A percentile compares a stretch with the other conserved stretches of the same genome.
Conservation (phyloP, 495 filamentous ascomycete genomes). For the Hypoxylon lenormandii region DNA sequence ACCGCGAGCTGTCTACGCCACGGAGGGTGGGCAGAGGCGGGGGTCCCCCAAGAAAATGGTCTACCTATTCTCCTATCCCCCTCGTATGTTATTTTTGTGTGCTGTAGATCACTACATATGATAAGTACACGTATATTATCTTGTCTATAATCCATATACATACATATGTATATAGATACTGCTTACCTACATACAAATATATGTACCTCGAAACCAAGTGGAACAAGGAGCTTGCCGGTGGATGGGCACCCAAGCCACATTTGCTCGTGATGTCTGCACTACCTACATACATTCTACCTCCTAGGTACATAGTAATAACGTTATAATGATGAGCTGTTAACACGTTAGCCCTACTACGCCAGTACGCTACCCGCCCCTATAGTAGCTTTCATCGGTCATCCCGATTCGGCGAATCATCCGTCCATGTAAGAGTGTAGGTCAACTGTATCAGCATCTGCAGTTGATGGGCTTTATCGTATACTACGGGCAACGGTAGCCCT, state of each 20-base stretch:
- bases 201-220: not conserved
- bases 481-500: no score
- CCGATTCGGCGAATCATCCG: not conserved
- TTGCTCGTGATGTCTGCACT: not conserved
- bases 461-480: conserved; percentile 1
- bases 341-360: not conserved
- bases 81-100: not conserved
- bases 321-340: not conserved
- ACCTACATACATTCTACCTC: no score
- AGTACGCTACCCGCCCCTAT: not conserved
- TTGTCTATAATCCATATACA: no score
- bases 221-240: not conserved
- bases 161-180: no score
- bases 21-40: conserved; percentile 8
- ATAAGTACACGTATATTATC: no score
- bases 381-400: not conserved
- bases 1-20: conserved; percentile 12
- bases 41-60: not conserved
- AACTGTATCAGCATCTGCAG: not conserved
- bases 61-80: not conserved
- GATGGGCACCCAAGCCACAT: not conserved
- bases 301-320: not conserved
- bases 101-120: not conserved
- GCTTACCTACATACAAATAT: not conserved
- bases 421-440: not conserved